Base-by-base conservation (phyloP, 2,329 filamentous ascomycete genomes). In the Fusarium oxysporum region DNA sequence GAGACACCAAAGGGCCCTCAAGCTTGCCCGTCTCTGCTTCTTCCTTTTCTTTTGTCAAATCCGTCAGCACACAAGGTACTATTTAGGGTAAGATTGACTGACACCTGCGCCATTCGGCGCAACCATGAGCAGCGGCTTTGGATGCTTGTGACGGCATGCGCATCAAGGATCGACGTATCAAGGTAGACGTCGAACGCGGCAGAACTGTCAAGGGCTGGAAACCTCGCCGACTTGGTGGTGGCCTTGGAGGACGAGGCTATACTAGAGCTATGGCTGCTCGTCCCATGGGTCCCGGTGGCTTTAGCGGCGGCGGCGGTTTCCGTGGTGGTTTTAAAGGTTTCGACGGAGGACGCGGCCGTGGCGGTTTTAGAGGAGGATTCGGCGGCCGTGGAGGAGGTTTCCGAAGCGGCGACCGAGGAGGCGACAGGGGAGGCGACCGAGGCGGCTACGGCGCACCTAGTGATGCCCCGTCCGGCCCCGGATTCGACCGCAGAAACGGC, bases 111-210 rank as follows among this genome's bases (percentile, higher is more conserved):
- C 78, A 64, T 83, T 85, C 85, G 86, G 87, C 85, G 87, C 86
- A 85, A 83, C 83, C 82, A 81, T 83, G 83, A 88, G 84, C 89
- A 97, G 96, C 95, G 87, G 96, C 96, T 83, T 91, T 98, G 87
- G 97, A 92, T 79, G 84, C 87, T 76, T 91, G 89, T 81, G 95
- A 98, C 88, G 94, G 94, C 74, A 93, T 97, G 79, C 92, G 92
- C 76, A 97, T 99, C 85, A 97, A 95, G 81, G 95, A 97, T 80
- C 91, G 96, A 79, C 91, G 92, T 78, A 93, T 98, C 79, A 91
- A 97, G 80, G 95, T 98, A 78, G 96, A 99, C 81, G 96, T 98
- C 69, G 96, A 99, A 84, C 92, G 96, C 79, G 96, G 96, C 75
- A 92, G 96, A 76, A 98, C 96, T 37, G 94, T 98, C 44, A 93